Conservation (phyloP, 257 asterid species). For the Schizonepeta tenuifolia region DNA sequence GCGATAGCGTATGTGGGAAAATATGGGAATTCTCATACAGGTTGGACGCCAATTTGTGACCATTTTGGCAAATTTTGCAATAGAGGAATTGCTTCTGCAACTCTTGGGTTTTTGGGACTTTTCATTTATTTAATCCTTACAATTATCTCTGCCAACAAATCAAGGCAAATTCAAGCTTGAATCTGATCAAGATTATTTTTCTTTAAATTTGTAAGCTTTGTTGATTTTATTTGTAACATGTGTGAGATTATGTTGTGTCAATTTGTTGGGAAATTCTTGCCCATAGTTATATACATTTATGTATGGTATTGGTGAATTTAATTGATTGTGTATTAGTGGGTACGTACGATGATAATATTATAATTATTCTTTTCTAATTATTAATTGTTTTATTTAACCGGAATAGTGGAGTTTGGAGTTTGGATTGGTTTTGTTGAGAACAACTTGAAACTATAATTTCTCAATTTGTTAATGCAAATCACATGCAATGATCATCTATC, state of each 20-base stretch:
- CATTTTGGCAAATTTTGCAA: conserved; percentile 59
- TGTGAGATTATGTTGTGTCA: neutral
- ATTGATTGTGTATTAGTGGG: neutral
- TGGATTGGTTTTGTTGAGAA: neutral
- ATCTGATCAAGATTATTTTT: neutral
- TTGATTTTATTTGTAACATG: neutral
- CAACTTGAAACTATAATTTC: neutral
- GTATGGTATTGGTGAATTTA: neutral
- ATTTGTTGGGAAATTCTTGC: conserved; percentile 1
- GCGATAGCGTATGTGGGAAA: conserved; percentile 59
- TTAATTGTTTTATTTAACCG: neutral
- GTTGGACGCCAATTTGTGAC: conserved; percentile 71
- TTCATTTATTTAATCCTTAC: conserved; percentile 47
- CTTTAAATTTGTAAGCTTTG: neutral
- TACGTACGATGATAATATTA: neutral
- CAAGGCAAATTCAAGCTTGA: conserved; percentile 27
- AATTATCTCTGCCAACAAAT: conserved; percentile 47
- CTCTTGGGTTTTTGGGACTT: conserved; percentile 39
- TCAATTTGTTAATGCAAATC: conserved; percentile 3
- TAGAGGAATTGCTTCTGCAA: conserved; percentile 28
- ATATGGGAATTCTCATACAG: conserved; percentile 52
- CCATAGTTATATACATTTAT: neutral
- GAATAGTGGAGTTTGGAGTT: neutral
- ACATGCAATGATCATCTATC: neutral
- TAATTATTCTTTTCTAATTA: neutral